Conservation (phyloP, 2,329 filamentous ascomycete genomes). For the Leptographium lundbergii region DNA sequence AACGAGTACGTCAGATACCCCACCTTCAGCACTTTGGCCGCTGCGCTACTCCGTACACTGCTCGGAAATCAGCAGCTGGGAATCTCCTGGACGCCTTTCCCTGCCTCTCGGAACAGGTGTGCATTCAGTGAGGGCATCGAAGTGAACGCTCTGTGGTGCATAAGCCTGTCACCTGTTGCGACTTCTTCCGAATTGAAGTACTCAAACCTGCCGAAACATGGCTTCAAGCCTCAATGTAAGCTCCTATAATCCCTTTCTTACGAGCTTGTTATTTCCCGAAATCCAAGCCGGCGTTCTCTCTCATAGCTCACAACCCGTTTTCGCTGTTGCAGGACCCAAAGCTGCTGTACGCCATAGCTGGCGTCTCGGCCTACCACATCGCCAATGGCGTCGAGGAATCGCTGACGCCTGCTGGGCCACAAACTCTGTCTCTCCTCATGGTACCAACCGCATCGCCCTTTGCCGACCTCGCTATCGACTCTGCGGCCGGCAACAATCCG, state of each 20-base stretch:
- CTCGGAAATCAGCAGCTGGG: not conserved
- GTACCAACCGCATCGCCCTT: slow-evolving; percentile 77
- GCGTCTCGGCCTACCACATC: slow-evolving; percentile 85
- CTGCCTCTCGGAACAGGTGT: no score
- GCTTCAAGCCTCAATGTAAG: slow-evolving; percentile 32
- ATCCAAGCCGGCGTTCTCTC: no score
- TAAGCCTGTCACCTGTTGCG: not conserved
- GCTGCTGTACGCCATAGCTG: slow-evolving; percentile 59
- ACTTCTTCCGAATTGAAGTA: not conserved
- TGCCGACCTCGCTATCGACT: slow-evolving; percentile 39
- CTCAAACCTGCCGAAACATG: slow-evolving; percentile 17
- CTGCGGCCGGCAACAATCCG: slow-evolving; percentile 11
- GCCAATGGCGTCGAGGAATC: slow-evolving; percentile 73
- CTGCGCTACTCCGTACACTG: not conserved
- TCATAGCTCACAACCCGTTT: not conserved
- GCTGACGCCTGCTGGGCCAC: slow-evolving; percentile 73
- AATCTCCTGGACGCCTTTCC: no score
- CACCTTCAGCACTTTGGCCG: not conserved
- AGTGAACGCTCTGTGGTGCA: not conserved
- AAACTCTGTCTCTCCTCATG: slow-evolving; percentile 90
- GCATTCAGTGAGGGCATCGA: no score
- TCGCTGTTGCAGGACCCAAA: slow-evolving; percentile 40
- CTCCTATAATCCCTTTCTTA: not conserved
- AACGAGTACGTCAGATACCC: not conserved
- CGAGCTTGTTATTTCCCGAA: not conserved